Conservation (phyloP, 2,329 filamentous ascomycete species). For the Xylaria hypoxylon region DNA sequence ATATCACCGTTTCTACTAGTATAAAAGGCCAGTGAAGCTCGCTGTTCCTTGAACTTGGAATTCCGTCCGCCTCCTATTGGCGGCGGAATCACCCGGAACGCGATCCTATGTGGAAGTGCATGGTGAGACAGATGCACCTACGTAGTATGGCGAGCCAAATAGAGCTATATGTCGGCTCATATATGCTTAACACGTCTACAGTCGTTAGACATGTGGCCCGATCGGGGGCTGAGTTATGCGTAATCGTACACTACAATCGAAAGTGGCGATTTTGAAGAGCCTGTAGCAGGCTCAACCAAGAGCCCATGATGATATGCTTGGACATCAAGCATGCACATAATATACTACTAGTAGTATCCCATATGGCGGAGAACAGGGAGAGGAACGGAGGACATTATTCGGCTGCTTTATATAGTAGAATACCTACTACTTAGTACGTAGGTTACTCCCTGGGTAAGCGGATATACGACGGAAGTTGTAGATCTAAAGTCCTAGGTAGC, state of each 20-base stretch:
- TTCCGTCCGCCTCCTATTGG: conserved; percentile 14
- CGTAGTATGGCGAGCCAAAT: background rate
- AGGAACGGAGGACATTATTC: background rate
- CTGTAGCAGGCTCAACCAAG: background rate
- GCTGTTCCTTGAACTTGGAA: background rate
- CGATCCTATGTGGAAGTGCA: background rate
- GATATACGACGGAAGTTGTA: no score
- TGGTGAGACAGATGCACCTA: conserved; percentile 3
- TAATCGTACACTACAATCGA: background rate
- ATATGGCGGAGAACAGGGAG: background rate
- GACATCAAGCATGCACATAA: background rate
- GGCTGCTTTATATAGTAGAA: background rate
- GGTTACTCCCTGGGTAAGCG: no score
- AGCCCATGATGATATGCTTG: background rate
- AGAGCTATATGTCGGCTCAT: conserved; percentile 8
- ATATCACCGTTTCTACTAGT: conserved; percentile 4
- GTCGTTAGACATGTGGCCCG: background rate
- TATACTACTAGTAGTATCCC: background rate
- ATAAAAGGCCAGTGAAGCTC: conserved; percentile 1
- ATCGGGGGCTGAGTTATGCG: conserved; percentile 3
- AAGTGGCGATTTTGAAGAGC: background rate
- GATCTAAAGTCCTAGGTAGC: no score
- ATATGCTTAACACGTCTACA: background rate
- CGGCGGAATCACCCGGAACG: conserved; percentile 5
- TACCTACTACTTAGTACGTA: no score